Evolutionary conservation across 768 basidiomycete genomes (phyloP).

Genomic region (Strobilomyces echinocephalus): DNA sequence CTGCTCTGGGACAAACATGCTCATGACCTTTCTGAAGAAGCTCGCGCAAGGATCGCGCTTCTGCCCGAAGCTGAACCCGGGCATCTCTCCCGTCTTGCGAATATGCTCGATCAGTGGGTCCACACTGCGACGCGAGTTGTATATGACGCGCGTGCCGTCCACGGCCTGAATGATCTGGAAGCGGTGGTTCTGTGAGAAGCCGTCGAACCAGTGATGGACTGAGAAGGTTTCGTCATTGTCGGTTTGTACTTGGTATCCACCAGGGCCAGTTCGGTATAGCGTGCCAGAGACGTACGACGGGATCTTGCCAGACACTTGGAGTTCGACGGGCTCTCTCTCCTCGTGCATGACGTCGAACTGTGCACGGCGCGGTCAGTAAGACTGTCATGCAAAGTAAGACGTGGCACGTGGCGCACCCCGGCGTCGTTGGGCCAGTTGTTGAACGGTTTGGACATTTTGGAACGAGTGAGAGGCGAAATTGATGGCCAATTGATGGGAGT

Average conservation of each 20-base stretch:
- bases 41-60: slow-evolving; percentile 30
- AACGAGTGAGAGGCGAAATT: neutral
- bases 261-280: slow-evolving; percentile 38
- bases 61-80: slow-evolving; percentile 24
- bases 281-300: slow-evolving; percentile 34
- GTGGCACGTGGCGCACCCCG: slow-evolving; percentile 13
- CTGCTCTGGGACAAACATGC: slow-evolving; percentile 24
- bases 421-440: slow-evolving; percentile 31
- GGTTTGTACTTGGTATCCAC: slow-evolving; percentile 26
- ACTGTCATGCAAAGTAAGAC: neutral
- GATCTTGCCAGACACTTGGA: slow-evolving; percentile 27
- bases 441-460: slow-evolving; percentile 22
- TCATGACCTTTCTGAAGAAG: slow-evolving; percentile 31
- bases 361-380: neutral
- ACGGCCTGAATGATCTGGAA: slow-evolving; percentile 34
- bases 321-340: slow-evolving; percentile 25
- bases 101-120: slow-evolving; percentile 28
- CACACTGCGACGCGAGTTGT: slow-evolving; percentile 31
- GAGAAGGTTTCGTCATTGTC: slow-evolving; percentile 21
- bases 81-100: slow-evolving; percentile 20
- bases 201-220: slow-evolving; percentile 39
- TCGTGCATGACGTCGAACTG: slow-evolving; percentile 29
- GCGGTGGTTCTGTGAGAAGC: slow-evolving; percentile 36
- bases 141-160: slow-evolving; percentile 26
- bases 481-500: neutral